Conservation (phyloP, 2,329 filamentous ascomycete genomes). For the Metarhizium anisopliae region DNA sequence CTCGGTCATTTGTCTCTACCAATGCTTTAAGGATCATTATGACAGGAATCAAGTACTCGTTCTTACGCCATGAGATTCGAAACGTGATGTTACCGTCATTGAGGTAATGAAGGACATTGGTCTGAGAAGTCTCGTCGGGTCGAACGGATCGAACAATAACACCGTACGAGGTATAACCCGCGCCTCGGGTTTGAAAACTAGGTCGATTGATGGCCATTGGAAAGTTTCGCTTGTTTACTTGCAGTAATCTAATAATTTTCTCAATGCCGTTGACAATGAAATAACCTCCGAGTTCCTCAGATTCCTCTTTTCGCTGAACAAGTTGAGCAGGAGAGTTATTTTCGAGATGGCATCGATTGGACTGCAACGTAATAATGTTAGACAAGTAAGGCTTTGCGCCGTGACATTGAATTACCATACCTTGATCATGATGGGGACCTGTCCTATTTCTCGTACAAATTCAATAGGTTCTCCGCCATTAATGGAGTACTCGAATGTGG, state of each 20-base stretch:
- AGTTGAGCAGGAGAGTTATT: conserved; percentile 74
- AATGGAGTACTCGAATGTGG: conserved; percentile 74
- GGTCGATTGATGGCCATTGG: conserved; percentile 89
- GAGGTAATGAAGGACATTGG: conserved; percentile 92
- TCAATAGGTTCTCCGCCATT: conserved; percentile 82
- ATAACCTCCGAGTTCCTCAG: conserved; percentile 92
- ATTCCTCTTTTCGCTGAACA: conserved; percentile 84
- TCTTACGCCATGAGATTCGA: conserved; percentile 95
- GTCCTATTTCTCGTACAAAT: conserved; percentile 75
- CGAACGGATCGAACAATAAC: conserved; percentile 87
- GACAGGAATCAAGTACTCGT: conserved; percentile 89
- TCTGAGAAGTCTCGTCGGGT: conserved; percentile 96
- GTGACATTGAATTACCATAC: conserved; percentile 33
- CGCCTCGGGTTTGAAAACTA: conserved; percentile 81
- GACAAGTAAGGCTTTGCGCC: background rate
- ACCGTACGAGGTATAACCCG: conserved; percentile 80
- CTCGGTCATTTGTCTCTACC: conserved; percentile 89
- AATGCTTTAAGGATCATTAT: conserved; percentile 96
- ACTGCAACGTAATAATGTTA: conserved; percentile 37
- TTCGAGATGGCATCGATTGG: conserved; percentile 84
- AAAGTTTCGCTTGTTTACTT: conserved; percentile 85
- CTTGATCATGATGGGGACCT: conserved; percentile 89
- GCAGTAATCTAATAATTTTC: conserved; percentile 87
- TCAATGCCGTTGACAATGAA: conserved; percentile 98
- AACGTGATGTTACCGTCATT: conserved; percentile 95